Base-by-base conservation (phyloP, 2,329 filamentous ascomycete genomes). In the Pseudocercospora eumusae region DNA sequence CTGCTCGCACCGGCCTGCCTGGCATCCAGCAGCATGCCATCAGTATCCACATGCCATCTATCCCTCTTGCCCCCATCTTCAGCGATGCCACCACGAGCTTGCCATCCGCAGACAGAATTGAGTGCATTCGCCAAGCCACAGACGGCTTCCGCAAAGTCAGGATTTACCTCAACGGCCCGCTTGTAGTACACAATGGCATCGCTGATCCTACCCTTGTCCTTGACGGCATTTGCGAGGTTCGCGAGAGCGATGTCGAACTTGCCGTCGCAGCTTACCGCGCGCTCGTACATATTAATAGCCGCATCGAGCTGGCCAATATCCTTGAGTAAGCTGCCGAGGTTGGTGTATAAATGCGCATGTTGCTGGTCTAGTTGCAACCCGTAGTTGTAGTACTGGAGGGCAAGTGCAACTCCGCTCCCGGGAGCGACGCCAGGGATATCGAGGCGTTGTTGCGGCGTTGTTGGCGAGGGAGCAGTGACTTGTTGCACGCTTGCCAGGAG, bases 81-180 rank as follows among this genome's bases (percentile, higher is more conserved):
- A 25, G 91, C 82, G 50, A 96, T 88, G 1, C 95, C 95, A 64
- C 95, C 95, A 66, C 95, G 87, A 28, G 92, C 92, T 70, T 86
- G 85, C 95, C 95, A 99, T 71, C 93, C 90, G 74, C 95, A 99
- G 5, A 99, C 93, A 6, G 95, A 98, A 74, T 97, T 98, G 56
- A 99, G 81, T 1, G 95, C 93, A 62, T 96, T 98, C 1, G 92
- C 93, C 57, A 99, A 83, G 7, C 95, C 95, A 75, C 95, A 99
- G 0, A 99, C 93, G 6, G 95, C 95, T 78, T 99, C 95, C 0
- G 95, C 92, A 77, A 99, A 99, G 33, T 96, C 90, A 0, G 95
- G 93, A 69, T 95, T 99, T n/a, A 93, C 87, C 33, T 84, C 83
- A 9, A 99, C 93, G 42, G 95, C 95, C 66, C 93, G 86, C 71